These are phyloP conservation scores for Eutypella sp. DNA, from an alignment of 2,329 filamentous ascomycete genomes.

Conservation along the genomic window DNA sequence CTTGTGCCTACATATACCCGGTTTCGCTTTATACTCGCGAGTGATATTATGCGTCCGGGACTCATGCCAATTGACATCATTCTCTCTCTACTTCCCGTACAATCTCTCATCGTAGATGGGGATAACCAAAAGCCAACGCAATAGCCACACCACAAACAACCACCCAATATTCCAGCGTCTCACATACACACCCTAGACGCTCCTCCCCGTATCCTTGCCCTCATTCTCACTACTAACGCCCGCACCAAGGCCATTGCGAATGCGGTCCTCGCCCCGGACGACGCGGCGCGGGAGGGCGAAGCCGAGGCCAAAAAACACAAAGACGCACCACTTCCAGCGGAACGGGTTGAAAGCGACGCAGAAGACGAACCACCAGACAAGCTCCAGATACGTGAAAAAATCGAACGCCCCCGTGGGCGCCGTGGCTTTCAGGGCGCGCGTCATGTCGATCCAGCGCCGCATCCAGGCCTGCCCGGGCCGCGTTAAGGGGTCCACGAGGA, in stretches of 20 bases:
- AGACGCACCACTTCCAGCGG: slow-evolving; percentile 83
- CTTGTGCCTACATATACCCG: too few species aligned
- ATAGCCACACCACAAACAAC: background rate
- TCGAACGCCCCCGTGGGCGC: slow-evolving; percentile 76
- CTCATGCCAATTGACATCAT: too few species aligned
- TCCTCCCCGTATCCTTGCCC: slow-evolving; percentile 26
- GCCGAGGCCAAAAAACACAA: slow-evolving; percentile 75
- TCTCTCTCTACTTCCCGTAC: too few species aligned
- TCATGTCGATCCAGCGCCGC: slow-evolving; percentile 85
- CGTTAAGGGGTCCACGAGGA: slow-evolving; percentile 72
- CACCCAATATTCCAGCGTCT: background rate
- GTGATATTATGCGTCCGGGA: too few species aligned
- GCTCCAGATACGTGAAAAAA: slow-evolving; percentile 83
- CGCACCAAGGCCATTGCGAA: slow-evolving; percentile 50
- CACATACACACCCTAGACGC: slow-evolving; percentile 19
- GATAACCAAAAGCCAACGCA: background rate
- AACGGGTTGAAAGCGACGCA: slow-evolving; percentile 77
- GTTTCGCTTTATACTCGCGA: too few species aligned
- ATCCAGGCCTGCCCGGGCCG: slow-evolving; percentile 70
- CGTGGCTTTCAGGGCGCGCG: slow-evolving; percentile 61
- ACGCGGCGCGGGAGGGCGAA: slow-evolving; percentile 60
- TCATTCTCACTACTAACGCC: slow-evolving; percentile 21
- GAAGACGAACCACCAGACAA: slow-evolving; percentile 82
- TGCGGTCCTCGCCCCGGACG: slow-evolving; percentile 59
- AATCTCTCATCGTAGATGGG: too few species aligned